Percentiles rank a stretch among this genome's conserved stretches.
phyloP scores from a whole-genome alignment of 305 asterid genomes.

The Caryopteris hybrid region DNA sequence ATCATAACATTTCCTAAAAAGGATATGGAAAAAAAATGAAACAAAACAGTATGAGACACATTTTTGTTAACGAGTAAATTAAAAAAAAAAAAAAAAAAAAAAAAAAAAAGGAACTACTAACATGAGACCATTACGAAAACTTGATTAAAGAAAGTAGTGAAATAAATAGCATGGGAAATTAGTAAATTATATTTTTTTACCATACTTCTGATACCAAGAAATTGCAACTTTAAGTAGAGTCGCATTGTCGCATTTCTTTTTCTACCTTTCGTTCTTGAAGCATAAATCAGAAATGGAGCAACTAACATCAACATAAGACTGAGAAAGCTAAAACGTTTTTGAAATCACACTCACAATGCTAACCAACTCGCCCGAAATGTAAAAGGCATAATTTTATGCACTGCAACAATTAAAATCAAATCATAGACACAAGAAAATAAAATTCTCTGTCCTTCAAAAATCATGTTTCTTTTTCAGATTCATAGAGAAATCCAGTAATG shows the following conservation, averaged over 20 bases:
- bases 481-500: not conserved
- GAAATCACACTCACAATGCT: not conserved
- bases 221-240: too few species aligned
- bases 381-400: not conserved
- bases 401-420: not conserved
- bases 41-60: not conserved
- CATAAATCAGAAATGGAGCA: not conserved
- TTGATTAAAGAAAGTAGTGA: not conserved
- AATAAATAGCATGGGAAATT: not conserved
- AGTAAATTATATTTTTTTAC: too few species aligned
- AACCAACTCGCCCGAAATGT: not conserved
- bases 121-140: not conserved
- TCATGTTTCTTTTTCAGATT: not conserved
- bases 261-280: not conserved
- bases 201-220: too few species aligned
- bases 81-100: too few species aligned
- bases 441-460: not conserved
- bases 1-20: not conserved
- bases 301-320: constrained; percentile 1
- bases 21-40: not conserved
- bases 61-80: too few species aligned
- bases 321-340: not conserved
- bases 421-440: not conserved
- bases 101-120: not conserved
- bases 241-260: too few species aligned